These are phyloP conservation scores for Nicotiana benthamiana DNA, from an alignment of 257 asterid genomes.

Conservation along the genomic window DNA sequence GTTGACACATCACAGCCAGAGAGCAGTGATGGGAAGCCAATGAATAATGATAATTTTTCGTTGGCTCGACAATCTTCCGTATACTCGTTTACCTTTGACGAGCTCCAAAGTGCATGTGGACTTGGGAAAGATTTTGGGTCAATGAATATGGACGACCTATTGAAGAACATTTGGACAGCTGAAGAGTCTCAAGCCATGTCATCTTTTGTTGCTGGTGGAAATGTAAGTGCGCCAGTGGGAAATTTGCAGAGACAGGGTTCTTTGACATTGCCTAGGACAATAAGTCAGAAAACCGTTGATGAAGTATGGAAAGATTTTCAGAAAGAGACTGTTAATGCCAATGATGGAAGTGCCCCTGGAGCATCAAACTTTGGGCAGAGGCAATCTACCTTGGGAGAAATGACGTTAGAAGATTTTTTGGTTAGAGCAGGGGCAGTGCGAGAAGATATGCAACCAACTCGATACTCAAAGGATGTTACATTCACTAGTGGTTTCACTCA, in stretches of 20 bases:
- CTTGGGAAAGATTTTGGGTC: slow-evolving; percentile 78
- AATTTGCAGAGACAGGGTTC: slow-evolving; percentile 81
- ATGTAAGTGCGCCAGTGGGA: slow-evolving; percentile 30
- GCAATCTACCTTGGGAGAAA: slow-evolving; percentile 69
- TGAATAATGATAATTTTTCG: slow-evolving; percentile 22
- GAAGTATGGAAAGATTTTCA: slow-evolving; percentile 76
- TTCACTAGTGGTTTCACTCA: slow-evolving; percentile 31
- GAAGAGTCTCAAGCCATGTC: slow-evolving; percentile 61
- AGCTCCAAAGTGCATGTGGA: slow-evolving; percentile 67
- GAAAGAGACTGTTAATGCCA: slow-evolving; percentile 36
- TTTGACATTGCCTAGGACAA: slow-evolving; percentile 71
- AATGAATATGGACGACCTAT: slow-evolving; percentile 88
- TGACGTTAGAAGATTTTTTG: slow-evolving; percentile 80
- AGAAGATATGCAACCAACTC: slow-evolving; percentile 54
- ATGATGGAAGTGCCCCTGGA: slow-evolving; percentile 33
- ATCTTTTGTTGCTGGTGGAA: slow-evolving; percentile 28
- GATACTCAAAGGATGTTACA: slow-evolving; percentile 22
- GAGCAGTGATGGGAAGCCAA: slow-evolving; percentile 36
- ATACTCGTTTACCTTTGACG: slow-evolving; percentile 76
- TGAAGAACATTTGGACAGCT: slow-evolving; percentile 80
- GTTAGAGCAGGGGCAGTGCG: slow-evolving; percentile 67
- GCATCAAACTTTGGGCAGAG: slow-evolving; percentile 38
- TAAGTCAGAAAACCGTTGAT: slow-evolving; percentile 80
- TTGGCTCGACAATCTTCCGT: slow-evolving; percentile 69
- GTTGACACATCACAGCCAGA: slow-evolving; percentile 44